A percentile compares a stretch with the other conserved stretches of the same genome.
phyloP scores from a whole-genome alignment of 1,284 basidiomycete genomes.

The Tilletia horrida region DNA sequence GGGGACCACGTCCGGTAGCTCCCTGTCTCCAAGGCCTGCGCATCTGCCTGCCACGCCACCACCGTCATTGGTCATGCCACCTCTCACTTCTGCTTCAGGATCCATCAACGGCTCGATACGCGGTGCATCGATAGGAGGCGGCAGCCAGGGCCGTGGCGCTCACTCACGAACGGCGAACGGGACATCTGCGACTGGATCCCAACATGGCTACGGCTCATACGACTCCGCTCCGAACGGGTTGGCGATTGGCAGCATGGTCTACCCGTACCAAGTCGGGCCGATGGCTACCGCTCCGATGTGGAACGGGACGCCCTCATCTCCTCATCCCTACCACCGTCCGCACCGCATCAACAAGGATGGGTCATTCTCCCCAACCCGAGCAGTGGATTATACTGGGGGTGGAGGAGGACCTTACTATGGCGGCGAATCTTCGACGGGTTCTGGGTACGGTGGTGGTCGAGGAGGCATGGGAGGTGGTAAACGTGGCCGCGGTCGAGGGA shows the following conservation, averaged over 20 bases:
- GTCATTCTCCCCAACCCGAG: slow-evolving; percentile 19
- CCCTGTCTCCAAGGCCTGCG: background rate
- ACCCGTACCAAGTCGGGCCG: background rate
- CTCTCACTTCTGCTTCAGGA: background rate
- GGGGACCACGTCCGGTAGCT: background rate
- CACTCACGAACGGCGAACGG: background rate
- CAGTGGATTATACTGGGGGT: background rate
- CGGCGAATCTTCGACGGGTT: background rate
- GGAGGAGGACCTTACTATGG: background rate
- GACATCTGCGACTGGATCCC: background rate
- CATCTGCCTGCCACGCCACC: slow-evolving; percentile 7
- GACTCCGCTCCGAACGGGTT: background rate
- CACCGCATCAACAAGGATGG: slow-evolving; percentile 20
- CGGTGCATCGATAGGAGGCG: background rate
- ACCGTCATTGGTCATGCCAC: background rate
- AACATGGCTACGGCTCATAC: background rate
- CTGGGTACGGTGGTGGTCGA: background rate
- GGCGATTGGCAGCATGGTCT: background rate
- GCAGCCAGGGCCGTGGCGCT: background rate
- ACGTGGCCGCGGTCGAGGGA: background rate
- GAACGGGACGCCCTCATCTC: background rate
- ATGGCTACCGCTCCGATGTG: slow-evolving; percentile 1
- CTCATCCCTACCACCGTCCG: slow-evolving; percentile 16
- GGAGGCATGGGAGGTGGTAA: background rate
- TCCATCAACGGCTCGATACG: background rate